These are phyloP conservation scores for Ophiosphaerella herpotricha DNA, from an alignment of 2,329 filamentous ascomycete species.

Conservation along the genomic window DNA sequence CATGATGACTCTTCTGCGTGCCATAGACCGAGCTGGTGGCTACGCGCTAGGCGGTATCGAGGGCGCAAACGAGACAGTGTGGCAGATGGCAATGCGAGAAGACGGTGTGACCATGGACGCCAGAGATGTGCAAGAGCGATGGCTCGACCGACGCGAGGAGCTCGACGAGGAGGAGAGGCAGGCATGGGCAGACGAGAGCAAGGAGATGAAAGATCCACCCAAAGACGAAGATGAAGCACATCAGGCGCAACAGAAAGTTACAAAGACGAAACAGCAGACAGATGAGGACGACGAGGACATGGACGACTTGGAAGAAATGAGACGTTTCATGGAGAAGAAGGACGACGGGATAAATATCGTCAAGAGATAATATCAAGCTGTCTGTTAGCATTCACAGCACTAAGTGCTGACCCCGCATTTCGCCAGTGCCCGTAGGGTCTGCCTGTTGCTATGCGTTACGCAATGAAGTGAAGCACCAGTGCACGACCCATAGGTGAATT, in stretches of 20 bases:
- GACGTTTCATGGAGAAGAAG: constrained; percentile 41
- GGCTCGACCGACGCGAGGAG: constrained; percentile 88
- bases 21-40: constrained; percentile 89
- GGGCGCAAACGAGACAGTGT: constrained; percentile 93
- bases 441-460: too few relatives aligned
- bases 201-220: constrained; percentile 41
- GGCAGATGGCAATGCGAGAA: constrained; percentile 90
- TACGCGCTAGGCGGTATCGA: constrained; percentile 92
- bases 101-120: constrained; percentile 74
- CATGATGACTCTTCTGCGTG: constrained; percentile 88
- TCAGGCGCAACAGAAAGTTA: constrained; percentile 7
- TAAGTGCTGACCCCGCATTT: not conserved
- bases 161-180: constrained; percentile 80
- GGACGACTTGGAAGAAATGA: constrained; percentile 47
- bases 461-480: too few relatives aligned
- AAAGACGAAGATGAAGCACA: constrained; percentile 8
- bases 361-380: constrained; percentile 54
- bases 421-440: not conserved
- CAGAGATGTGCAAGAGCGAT: constrained; percentile 90
- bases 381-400: not conserved
- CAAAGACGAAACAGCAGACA: constrained; percentile 12
- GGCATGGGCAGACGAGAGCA: constrained; percentile 75
- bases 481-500: too few relatives aligned
- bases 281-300: constrained; percentile 39
- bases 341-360: constrained; percentile 74